These are phyloP conservation scores for Micractinium conductrix DNA, from an alignment of 139 green algal species.

Conservation along the genomic window DNA sequence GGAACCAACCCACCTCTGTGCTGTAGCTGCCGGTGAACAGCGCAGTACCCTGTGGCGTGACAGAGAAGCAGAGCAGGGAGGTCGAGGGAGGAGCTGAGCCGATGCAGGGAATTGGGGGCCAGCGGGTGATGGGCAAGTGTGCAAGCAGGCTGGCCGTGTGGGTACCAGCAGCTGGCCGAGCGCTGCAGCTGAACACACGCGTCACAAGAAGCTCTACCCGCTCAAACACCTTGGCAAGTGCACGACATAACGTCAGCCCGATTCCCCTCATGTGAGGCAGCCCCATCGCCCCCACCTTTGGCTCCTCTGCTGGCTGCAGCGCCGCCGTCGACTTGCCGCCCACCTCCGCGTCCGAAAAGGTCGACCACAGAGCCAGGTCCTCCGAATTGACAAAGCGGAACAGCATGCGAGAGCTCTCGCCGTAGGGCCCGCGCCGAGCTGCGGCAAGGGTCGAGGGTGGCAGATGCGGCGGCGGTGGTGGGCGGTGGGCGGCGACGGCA, in stretches of 20 bases:
- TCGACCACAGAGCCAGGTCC: conserved; percentile 48
- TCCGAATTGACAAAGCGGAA: conserved; percentile 45
- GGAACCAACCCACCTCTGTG: no score
- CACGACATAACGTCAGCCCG: no score
- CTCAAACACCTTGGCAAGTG: no score
- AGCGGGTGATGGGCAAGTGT: no score
- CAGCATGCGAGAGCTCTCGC: conserved; percentile 21
- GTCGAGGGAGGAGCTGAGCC: no score
- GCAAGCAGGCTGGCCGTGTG: no score
- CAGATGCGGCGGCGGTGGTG: not conserved
- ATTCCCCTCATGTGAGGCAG: no score
- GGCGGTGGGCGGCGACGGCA: not conserved
- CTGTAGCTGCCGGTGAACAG: conserved; percentile 42
- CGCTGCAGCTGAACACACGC: no score
- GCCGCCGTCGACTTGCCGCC: conserved; percentile 47
- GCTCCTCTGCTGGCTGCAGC: conserved; percentile 28
- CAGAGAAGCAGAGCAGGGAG: not conserved
- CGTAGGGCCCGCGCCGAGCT: conserved; percentile 11
- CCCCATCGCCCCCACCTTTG: not conserved
- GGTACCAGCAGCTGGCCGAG: no score
- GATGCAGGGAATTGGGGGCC: no score
- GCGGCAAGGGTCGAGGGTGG: not conserved
- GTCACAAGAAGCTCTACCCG: no score
- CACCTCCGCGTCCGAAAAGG: conserved; percentile 49
- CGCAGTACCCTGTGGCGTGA: conserved; percentile 40